Conservation (phyloP, 148 eudicot species). For the Polygonum maritimum region DNA sequence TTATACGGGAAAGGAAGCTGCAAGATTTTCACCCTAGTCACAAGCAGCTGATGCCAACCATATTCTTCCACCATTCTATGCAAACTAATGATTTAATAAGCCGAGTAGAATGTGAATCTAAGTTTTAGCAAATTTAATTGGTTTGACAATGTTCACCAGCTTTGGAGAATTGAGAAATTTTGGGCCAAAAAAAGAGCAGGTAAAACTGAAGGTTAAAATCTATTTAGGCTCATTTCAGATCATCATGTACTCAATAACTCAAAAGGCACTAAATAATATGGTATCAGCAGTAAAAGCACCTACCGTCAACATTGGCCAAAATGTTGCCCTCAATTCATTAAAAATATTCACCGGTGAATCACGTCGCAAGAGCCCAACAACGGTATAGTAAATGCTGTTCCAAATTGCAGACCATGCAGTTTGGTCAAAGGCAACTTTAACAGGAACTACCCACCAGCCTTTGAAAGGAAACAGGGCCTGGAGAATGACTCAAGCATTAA, state of each 20-base stretch:
- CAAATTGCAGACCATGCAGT: slow-evolving; percentile 83
- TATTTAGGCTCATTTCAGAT: background rate
- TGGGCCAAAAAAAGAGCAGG: background rate
- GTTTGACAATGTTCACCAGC: background rate
- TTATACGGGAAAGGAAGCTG: background rate
- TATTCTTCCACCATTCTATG: background rate
- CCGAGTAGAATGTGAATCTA: background rate
- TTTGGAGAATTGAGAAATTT: background rate
- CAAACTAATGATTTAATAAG: background rate
- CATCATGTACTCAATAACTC: background rate
- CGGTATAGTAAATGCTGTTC: slow-evolving; percentile 84
- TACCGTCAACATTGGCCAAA: slow-evolving; percentile 95
- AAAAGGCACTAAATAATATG: background rate
- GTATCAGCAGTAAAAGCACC: slow-evolving; percentile 15
- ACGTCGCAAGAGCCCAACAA: slow-evolving; percentile 61
- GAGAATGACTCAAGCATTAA: slow-evolving; percentile 11
- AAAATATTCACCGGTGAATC: slow-evolving; percentile 69
- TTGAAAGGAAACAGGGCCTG: slow-evolving; percentile 78
- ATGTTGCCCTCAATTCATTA: slow-evolving; percentile 67
- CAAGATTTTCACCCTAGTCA: background rate
- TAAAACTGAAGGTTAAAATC: background rate
- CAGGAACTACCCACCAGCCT: slow-evolving; percentile 95
- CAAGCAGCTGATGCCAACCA: background rate
- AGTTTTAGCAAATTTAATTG: background rate
- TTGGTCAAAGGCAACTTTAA: slow-evolving; percentile 87